Conservation (phyloP, 179 eudicot species). For the Silene noctiflora region DNA sequence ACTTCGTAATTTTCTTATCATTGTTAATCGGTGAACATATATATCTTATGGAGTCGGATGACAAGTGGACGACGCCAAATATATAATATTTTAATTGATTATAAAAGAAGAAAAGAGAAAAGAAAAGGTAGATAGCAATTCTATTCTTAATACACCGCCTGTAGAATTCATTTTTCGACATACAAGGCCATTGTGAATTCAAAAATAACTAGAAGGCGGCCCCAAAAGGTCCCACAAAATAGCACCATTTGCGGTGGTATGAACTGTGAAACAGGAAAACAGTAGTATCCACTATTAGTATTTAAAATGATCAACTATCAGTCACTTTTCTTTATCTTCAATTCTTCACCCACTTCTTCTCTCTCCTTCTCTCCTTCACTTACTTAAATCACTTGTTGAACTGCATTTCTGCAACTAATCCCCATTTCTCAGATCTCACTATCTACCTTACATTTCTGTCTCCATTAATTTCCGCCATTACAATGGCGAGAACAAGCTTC, state of each 20-base stretch:
- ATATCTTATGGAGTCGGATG: no score
- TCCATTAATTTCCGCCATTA: background rate
- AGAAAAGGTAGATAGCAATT: no score
- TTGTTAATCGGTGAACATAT: no score
- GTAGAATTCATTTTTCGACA: no score
- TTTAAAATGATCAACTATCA: background rate
- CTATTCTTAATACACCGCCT: no score
- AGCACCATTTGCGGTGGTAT: constrained; percentile 5
- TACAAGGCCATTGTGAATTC: no score
- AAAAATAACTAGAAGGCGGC: no score
- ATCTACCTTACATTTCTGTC: background rate
- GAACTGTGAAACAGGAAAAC: background rate
- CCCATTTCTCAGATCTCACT: constrained; percentile 10
- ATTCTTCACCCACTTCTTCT: background rate
- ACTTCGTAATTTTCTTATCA: no score
- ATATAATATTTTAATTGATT: no score
- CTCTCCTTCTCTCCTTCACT: background rate
- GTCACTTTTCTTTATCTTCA: background rate
- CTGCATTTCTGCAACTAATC: background rate
- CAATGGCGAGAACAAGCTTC: constrained; percentile 9
- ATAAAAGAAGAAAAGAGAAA: no score
- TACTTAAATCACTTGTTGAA: background rate
- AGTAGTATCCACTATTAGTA: background rate
- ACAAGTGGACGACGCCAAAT: no score
- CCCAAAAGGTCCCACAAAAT: constrained; percentile 10